Evolutionary conservation across 2,329 filamentous ascomycete species (phyloP).

Genomic region (Eutypa lata): DNA sequence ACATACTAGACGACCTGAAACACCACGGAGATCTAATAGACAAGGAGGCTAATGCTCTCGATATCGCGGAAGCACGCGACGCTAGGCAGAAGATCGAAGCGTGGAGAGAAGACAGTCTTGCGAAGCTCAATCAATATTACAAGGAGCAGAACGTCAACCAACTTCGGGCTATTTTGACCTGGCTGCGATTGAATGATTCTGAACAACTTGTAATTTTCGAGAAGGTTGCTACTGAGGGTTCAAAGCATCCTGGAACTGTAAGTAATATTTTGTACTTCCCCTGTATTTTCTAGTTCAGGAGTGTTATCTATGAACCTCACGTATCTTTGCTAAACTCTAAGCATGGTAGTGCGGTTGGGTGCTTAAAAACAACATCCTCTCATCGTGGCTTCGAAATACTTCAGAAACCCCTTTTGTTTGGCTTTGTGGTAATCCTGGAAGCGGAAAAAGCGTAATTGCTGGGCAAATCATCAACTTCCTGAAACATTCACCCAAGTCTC

Average conservation of each 20-base stretch:
- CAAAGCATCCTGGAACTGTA: slow-evolving; percentile 25
- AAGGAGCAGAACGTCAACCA: slow-evolving; percentile 21
- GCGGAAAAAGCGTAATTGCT: slow-evolving; percentile 34
- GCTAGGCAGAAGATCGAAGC: slow-evolving; percentile 20
- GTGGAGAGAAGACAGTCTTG: slow-evolving; percentile 21
- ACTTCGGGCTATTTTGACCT: slow-evolving; percentile 21
- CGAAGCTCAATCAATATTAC: slow-evolving; percentile 15
- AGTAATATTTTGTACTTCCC: too few species aligned
- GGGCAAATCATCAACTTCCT: slow-evolving; percentile 29
- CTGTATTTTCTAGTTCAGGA: too few species aligned
- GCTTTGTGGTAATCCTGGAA: slow-evolving; percentile 32
- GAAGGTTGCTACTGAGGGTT: slow-evolving; percentile 17
- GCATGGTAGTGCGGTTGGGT: slow-evolving; percentile 26
- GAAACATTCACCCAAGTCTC: neutral
- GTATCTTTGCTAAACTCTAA: too few species aligned
- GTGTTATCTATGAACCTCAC: too few species aligned
- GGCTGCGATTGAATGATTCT: slow-evolving; percentile 28
- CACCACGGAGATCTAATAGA: slow-evolving; percentile 29
- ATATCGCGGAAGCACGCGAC: slow-evolving; percentile 22
- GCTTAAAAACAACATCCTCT: slow-evolving; percentile 23
- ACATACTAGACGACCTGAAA: slow-evolving; percentile 32
- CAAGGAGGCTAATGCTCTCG: slow-evolving; percentile 26
- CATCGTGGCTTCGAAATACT: slow-evolving; percentile 20
- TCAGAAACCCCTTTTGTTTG: slow-evolving; percentile 21
- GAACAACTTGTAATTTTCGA: slow-evolving; percentile 30